Conservation (phyloP, 768 basidiomycete species). For the Chalciporus pseudorubinellus region DNA sequence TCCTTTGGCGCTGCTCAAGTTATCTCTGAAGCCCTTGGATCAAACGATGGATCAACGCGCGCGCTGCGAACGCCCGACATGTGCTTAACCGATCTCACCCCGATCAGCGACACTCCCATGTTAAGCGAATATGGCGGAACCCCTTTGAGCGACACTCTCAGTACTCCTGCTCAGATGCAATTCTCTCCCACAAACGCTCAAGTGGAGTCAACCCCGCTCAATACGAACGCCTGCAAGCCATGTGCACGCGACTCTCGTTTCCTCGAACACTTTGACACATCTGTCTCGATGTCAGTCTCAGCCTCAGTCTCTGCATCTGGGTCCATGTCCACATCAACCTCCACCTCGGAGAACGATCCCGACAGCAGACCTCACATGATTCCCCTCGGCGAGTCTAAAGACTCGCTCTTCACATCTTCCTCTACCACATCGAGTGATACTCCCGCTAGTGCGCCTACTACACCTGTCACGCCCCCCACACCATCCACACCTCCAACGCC, state of each 20-base stretch:
- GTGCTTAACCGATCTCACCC: conserved; percentile 17
- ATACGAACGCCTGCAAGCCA: not conserved
- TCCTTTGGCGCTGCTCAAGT: conserved; percentile 7
- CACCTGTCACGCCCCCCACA: conserved; percentile 21
- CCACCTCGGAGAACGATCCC: not conserved
- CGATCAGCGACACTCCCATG: conserved; percentile 11
- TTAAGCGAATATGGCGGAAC: conserved; percentile 9
- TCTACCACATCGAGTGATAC: conserved; percentile 14
- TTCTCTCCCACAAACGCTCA: conserved; percentile 6
- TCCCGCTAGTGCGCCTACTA: conserved; percentile 3
- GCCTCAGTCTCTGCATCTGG: conserved; percentile 8
- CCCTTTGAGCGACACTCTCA: conserved; percentile 20
- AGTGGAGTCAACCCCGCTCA: conserved; percentile 11
- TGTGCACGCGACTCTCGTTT: conserved; percentile 15
- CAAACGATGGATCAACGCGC: not conserved
- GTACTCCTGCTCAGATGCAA: conserved; percentile 3
- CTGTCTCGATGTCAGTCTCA: conserved; percentile 14
- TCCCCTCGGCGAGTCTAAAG: conserved; percentile 25
- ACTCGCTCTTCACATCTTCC: conserved; percentile 28
- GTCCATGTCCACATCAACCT: conserved; percentile 5
- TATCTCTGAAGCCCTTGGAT: not conserved
- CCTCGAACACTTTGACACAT: conserved; percentile 22
- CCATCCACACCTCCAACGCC: conserved; percentile 23
- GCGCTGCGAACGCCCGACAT: conserved; percentile 13
- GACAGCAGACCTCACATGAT: conserved; percentile 5